phyloP scores from a whole-genome alignment of 1,284 basidiomycete species.

The Heimioporus punctisporus region DNA sequence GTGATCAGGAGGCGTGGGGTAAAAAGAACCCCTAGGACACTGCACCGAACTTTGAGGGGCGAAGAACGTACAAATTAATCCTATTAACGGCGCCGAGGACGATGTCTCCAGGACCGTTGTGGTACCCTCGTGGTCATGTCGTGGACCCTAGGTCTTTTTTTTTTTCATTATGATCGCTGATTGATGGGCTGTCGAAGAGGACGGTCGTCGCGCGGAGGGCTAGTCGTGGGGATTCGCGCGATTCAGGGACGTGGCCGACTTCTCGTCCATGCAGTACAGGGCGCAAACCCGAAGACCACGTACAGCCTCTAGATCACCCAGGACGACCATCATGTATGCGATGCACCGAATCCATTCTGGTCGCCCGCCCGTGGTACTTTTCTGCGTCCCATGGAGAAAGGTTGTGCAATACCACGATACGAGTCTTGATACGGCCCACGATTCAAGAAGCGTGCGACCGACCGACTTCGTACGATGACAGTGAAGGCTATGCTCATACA shows the following conservation, averaged over 20 bases:
- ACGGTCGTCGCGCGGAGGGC: not conserved
- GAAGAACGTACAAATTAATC: conserved; percentile 4
- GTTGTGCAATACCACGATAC: conserved; percentile 3
- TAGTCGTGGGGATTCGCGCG: not conserved
- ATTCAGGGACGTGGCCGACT: not conserved
- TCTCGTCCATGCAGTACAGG: not conserved
- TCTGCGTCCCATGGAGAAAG: not conserved
- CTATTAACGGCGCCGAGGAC: conserved; percentile 10
- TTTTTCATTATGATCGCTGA: conserved; percentile 14
- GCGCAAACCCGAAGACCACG: not conserved
- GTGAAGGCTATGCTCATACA: conserved; percentile 9
- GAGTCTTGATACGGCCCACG: conserved; percentile 4
- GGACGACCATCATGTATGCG: conserved; percentile 3
- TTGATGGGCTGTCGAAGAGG: conserved; percentile 1
- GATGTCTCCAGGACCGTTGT: conserved; percentile 1
- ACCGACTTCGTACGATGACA: not conserved
- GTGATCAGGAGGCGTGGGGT: not conserved
- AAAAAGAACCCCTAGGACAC: conserved; percentile 9
- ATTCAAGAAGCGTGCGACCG: conserved; percentile 5
- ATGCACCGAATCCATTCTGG: conserved; percentile 3
- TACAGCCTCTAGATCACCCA: conserved; percentile 11
- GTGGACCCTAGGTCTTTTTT: not conserved
- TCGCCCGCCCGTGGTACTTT: not conserved
- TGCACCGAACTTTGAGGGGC: conserved; percentile 18
- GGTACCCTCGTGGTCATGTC: conserved; percentile 14